These are phyloP conservation scores for Austropuccinia psidii DNA, from an alignment of 1,284 basidiomycete species.

Conservation along the genomic window DNA sequence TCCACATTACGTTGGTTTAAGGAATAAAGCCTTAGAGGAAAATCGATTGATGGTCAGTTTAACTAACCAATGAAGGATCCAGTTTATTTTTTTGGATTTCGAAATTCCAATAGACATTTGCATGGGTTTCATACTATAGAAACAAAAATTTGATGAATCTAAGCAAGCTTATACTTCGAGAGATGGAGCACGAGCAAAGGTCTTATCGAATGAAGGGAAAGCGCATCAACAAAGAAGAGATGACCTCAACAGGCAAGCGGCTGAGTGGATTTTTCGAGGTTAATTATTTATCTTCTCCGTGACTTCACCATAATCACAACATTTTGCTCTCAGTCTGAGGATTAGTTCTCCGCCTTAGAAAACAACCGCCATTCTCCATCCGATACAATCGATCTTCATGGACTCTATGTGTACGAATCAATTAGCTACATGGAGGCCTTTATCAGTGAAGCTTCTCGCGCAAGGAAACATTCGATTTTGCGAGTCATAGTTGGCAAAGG, in stretches of 20 bases:
- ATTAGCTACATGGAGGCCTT: constrained; percentile 38
- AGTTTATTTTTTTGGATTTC: constrained; percentile 42
- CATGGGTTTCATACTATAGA: constrained; percentile 51
- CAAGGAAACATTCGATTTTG: constrained; percentile 58
- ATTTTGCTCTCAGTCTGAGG: neutral
- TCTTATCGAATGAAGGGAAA: constrained; percentile 74
- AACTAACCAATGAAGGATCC: constrained; percentile 38
- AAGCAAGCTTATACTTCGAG: constrained; percentile 54
- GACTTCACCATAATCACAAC: constrained; percentile 38
- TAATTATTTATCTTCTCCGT: neutral
- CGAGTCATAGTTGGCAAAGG: constrained; percentile 59
- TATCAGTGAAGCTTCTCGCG: neutral
- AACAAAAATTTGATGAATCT: constrained; percentile 48
- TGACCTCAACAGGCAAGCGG: constrained; percentile 71
- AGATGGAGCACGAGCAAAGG: constrained; percentile 72
- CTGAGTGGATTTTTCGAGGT: constrained; percentile 69
- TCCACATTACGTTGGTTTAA: constrained; percentile 60
- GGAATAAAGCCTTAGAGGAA: constrained; percentile 64
- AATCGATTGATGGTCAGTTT: constrained; percentile 53
- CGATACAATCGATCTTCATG: constrained; percentile 72
- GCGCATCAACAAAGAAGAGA: constrained; percentile 72
- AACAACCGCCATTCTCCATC: constrained; percentile 69
- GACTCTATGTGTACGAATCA: constrained; percentile 76
- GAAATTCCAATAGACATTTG: constrained; percentile 55
- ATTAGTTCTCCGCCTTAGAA: constrained; percentile 51